phyloP scores from a whole-genome alignment of 768 basidiomycete species.

The Chiua virens region DNA sequence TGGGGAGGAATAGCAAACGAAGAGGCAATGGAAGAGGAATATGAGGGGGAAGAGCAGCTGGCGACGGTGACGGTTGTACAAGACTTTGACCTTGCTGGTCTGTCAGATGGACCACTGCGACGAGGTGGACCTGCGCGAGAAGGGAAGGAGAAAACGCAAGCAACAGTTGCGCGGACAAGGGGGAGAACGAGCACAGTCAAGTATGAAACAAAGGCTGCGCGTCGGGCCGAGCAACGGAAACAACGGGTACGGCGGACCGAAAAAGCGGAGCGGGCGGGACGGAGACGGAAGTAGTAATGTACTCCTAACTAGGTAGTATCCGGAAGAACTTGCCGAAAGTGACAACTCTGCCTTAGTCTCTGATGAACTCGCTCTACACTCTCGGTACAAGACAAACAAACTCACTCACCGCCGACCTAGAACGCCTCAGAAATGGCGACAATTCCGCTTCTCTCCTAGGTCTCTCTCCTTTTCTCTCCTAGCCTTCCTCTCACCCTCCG shows the following conservation, averaged over 20 bases:
- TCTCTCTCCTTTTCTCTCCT: slow-evolving; percentile 36
- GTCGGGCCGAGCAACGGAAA: slow-evolving; percentile 60
- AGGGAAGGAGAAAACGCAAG: slow-evolving; percentile 17
- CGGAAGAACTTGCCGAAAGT: slow-evolving; percentile 13
- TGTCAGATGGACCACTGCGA: slow-evolving; percentile 46
- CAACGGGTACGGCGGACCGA: slow-evolving; percentile 64
- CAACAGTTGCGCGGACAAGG: slow-evolving; percentile 19
- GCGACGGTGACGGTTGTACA: slow-evolving; percentile 92
- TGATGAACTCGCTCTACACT: slow-evolving; percentile 95
- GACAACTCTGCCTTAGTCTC: slow-evolving; percentile 3
- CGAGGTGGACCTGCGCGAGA: neutral
- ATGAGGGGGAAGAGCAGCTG: slow-evolving; percentile 78
- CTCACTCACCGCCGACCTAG: slow-evolving; percentile 84
- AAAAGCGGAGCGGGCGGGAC: slow-evolving; percentile 72
- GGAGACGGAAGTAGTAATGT: slow-evolving; percentile 46
- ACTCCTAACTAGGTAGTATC: neutral
- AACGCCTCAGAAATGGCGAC: slow-evolving; percentile 79
- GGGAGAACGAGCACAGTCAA: slow-evolving; percentile 38
- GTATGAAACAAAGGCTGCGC: slow-evolving; percentile 71
- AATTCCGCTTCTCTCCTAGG: slow-evolving; percentile 80
- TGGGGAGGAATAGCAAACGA: slow-evolving; percentile 45
- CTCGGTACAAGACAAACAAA: slow-evolving; percentile 90
- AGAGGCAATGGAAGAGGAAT: slow-evolving; percentile 60
- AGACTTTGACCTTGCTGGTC: slow-evolving; percentile 77
- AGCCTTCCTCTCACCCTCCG: slow-evolving; percentile 13